Percentiles rank a stretch among this genome's conserved stretches.
These are phyloP conservation scores for Gossypium trilobum DNA, from an alignment of 441 rosid species.

Conservation along the genomic window DNA sequence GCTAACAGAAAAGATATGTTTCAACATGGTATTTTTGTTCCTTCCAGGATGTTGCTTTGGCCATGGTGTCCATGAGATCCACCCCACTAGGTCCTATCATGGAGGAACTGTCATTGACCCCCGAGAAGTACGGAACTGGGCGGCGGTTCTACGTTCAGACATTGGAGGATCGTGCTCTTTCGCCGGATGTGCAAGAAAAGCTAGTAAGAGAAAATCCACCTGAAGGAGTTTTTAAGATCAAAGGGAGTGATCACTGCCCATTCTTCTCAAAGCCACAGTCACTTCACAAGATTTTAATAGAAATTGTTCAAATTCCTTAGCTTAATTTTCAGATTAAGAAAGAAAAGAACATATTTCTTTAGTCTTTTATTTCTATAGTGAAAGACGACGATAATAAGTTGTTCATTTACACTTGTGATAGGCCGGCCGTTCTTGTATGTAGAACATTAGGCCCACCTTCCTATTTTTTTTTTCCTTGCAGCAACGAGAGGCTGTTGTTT, in stretches of 20 bases:
- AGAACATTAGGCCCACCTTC: neutral
- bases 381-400: slow-evolving; percentile 3
- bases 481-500: neutral
- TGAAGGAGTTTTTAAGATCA: slow-evolving; percentile 88
- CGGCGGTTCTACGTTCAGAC: slow-evolving; percentile 79
- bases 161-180: slow-evolving; percentile 75
- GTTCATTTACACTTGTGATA: neutral
- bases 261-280: slow-evolving; percentile 94
- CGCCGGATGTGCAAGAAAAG: slow-evolving; percentile 87
- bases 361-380: neutral
- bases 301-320: slow-evolving; percentile 71
- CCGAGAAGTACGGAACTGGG: slow-evolving; percentile 56
- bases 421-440: neutral
- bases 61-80: slow-evolving; percentile 87
- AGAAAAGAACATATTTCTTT: neutral
- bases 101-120: slow-evolving; percentile 61
- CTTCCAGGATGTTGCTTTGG: slow-evolving; percentile 84
- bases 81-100: slow-evolving; percentile 80
- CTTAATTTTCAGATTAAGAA: neutral
- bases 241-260: slow-evolving; percentile 92
- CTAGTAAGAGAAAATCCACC: slow-evolving; percentile 72
- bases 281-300: slow-evolving; percentile 69
- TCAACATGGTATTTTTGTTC: slow-evolving; percentile 1
- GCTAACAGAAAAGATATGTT: neutral
- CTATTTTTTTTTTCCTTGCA: neutral